Conservation (phyloP, 2,329 filamentous ascomycete species). For the Exophiala spinifera region DNA sequence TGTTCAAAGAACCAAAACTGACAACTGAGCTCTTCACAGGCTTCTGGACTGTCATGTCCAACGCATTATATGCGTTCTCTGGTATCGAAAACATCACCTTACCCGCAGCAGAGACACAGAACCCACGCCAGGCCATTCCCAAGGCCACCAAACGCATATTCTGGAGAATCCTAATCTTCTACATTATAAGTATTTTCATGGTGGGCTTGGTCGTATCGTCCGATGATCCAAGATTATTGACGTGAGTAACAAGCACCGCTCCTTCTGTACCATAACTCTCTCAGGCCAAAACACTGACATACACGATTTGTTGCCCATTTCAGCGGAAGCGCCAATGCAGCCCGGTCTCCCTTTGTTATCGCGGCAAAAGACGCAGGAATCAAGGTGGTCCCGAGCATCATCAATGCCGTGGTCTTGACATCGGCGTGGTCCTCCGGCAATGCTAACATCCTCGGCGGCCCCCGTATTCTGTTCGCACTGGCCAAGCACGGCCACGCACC, state of each 20-base stretch:
- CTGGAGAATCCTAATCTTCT: slow-evolving; percentile 56
- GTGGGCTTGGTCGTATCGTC: slow-evolving; percentile 36
- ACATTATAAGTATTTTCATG: slow-evolving; percentile 38
- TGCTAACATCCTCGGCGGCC: slow-evolving; percentile 57
- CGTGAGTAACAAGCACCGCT: too few species aligned
- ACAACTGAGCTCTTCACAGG: slow-evolving; percentile 54
- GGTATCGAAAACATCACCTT: slow-evolving; percentile 52
- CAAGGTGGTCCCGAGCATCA: slow-evolving; percentile 63
- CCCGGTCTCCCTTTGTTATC: slow-evolving; percentile 51
- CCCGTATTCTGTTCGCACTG: slow-evolving; percentile 58
- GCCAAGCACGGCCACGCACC: slow-evolving; percentile 56
- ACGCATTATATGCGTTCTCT: slow-evolving; percentile 37
- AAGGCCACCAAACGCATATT: slow-evolving; percentile 56
- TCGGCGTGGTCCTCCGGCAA: slow-evolving; percentile 61
- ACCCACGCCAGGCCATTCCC: slow-evolving; percentile 53
- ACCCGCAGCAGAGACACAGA: slow-evolving; percentile 54
- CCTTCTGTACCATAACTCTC: too few species aligned
- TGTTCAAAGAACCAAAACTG: slow-evolving; percentile 28
- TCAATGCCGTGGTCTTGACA: slow-evolving; percentile 73
- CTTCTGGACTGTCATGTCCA: slow-evolving; percentile 41
- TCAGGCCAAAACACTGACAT: too few species aligned
- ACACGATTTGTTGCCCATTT: slow-evolving; percentile 14
- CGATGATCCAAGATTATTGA: slow-evolving; percentile 27
- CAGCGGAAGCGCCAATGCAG: slow-evolving; percentile 33
- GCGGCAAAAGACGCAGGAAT: slow-evolving; percentile 41